Evolutionary conservation across 1,284 basidiomycete genomes (phyloP), one percentile per base, ranked within the genome.

Genomic region (Puccinia hordei): DNA sequence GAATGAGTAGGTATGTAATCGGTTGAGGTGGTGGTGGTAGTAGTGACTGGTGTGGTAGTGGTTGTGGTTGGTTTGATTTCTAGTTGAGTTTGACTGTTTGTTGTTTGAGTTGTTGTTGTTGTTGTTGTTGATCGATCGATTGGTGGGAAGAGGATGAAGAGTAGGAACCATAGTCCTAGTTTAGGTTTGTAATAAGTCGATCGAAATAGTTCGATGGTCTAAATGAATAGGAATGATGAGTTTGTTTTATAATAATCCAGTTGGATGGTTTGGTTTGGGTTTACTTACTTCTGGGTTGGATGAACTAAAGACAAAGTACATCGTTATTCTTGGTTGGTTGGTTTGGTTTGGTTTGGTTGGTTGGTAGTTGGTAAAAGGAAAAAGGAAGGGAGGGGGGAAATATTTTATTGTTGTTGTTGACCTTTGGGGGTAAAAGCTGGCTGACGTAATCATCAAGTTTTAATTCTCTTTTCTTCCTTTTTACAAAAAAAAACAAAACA

Each of bases 131-230:
- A 1, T 38, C 35, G 46, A 22, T 79, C 44, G 68, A 53, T 72
- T 0, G 77, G 53, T n/a, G 78, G 69, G 61, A 73, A 63, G 3
- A 69, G 57, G 78, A 80, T 73, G 59, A 80, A 80, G 53, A 80
- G 59, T 41, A 80, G 41, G 44, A 80, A 24, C 68, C 68, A 65
- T 10, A 80, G 69, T 30, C 51, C 49, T 6, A 80, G n/a, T 38
- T 73, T 73, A 0, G 78, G 71, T 27, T 46, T 38, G 68, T 80
- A 80, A 33, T 80, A 80, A 13, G 69, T 61, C 17, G 78, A 65
- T 65, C 78, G 12, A 24, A 80, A 80, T 9, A 65, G 59, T n/a
- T 80, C 78, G 68, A 80, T 72, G 10, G 69, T 72, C 69, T 72
- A 17, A 35, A 15, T 30, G 44, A 27, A 9, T n/a, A 22, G 19